Conservation (phyloP, 306 rosid genomes). For the Cucumis hystrix region DNA sequence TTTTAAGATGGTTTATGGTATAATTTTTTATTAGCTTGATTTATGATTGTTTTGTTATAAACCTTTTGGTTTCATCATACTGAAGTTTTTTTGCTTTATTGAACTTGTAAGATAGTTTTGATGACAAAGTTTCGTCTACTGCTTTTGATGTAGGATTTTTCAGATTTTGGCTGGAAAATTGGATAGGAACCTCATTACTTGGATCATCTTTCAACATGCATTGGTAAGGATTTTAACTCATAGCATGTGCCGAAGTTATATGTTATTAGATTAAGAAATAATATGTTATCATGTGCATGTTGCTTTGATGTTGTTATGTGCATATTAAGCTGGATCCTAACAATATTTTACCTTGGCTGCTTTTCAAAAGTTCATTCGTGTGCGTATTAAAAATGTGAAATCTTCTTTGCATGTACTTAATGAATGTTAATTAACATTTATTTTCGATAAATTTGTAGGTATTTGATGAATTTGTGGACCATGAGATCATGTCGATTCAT, state of each 20-base stretch:
- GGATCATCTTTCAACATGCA: conserved; percentile 78
- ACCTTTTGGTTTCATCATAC: background rate
- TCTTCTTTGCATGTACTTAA: too few relatives aligned
- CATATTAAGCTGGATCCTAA: background rate
- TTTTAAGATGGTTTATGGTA: background rate
- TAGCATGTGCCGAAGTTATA: conserved; percentile 8
- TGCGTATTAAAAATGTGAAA: too few relatives aligned
- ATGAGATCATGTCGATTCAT: too few relatives aligned
- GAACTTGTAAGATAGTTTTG: background rate
- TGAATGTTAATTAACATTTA: too few relatives aligned
- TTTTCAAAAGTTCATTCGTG: background rate
- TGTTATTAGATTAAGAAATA: background rate
- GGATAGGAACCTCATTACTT: conserved; percentile 87
- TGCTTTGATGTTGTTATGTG: background rate
- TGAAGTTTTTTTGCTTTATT: background rate
- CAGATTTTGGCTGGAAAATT: conserved; percentile 98
- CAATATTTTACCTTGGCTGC: background rate
- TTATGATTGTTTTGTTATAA: too few relatives aligned
- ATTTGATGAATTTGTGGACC: too few relatives aligned
- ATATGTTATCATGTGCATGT: background rate
- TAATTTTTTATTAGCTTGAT: too few relatives aligned
- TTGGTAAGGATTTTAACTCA: conserved; percentile 37
- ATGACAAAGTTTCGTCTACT: conserved; percentile 9
- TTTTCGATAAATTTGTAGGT: too few relatives aligned
- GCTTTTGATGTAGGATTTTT: conserved; percentile 8